Evolutionary conservation across 1,284 basidiomycete species (phyloP), one percentile per base, ranked within the genome.

Genomic region (Leccinum pseudoinsigne): DNA sequence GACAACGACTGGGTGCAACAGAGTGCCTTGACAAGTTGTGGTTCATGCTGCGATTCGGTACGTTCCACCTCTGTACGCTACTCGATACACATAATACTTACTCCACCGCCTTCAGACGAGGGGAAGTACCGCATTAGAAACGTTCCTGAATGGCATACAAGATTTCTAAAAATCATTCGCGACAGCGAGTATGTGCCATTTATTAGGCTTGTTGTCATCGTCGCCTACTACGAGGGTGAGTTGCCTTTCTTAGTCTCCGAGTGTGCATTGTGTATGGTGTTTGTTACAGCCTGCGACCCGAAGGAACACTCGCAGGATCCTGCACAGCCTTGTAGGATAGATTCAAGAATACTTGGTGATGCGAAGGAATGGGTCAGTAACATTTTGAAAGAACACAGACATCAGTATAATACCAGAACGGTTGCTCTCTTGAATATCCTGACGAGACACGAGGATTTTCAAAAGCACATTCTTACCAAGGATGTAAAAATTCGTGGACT

Each of bases 141-240:
- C 5, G 62, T 67, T 7, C 57, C 36, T 5, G 0, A 47, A 7
- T 74, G 66, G 69, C 45, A 57, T 31, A 3, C 23, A 5, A 23
- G 28, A 38, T 61, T 72, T 14, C 47, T 9, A 21, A 28, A 21
- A 1, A 50, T 75, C 45, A 64, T 72, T 12, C 5, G 26, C n/a
- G 57, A 60, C 4, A 31, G 5, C 14, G 21, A 60, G 4, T 60
- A 62, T 31, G 53, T 66, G 2, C 21, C 61, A 0, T 59, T 75
- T 4, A 65, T 72, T 3, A 66, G 60, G 40, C 7, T 28, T 28
- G 28, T 28, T 28, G 28, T 28, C 28, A 28, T 28, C 28, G 63
- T 75, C 1, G 71, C 69, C 10, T 75, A 70, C 55, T 69, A 66
- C 12, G 18, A 50, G 47, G 47, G 72, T 73, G 38, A 65, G 63